phyloP scores from a whole-genome alignment of 2,329 filamentous ascomycete species.

The Aspergillus pseudoterreus region DNA sequence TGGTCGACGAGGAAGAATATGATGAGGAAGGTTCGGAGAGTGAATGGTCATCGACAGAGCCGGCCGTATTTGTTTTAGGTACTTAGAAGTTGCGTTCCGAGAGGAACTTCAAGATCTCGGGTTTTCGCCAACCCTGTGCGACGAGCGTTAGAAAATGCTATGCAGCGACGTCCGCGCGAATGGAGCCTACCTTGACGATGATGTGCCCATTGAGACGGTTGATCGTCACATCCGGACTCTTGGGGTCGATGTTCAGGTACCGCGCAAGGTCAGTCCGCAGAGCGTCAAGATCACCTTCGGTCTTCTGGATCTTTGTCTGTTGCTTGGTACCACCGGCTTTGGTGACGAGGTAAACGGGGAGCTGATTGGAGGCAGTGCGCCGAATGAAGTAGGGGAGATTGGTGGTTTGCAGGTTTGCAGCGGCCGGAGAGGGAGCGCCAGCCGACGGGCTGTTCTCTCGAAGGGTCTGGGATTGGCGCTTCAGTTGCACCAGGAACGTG shows the following conservation, averaged over 20 bases:
- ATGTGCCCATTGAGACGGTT: constrained; percentile 69
- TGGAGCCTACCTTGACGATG: constrained; percentile 61
- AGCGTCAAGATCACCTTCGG: constrained; percentile 66
- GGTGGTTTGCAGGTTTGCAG: constrained; percentile 32
- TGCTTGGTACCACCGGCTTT: constrained; percentile 74
- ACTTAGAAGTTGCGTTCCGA: constrained; percentile 42
- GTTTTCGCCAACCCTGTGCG: constrained; percentile 48
- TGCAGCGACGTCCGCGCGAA: not conserved
- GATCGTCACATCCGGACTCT: constrained; percentile 43
- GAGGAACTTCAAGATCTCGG: constrained; percentile 48
- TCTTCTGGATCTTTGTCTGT: constrained; percentile 71
- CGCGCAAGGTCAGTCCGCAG: constrained; percentile 62
- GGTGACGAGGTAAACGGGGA: constrained; percentile 71
- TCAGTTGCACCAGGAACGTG: constrained; percentile 36
- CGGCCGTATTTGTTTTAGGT: not conserved
- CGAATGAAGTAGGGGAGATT: constrained; percentile 66
- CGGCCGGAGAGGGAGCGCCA: constrained; percentile 22
- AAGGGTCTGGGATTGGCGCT: constrained; percentile 33
- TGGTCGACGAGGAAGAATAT: constrained; percentile 1
- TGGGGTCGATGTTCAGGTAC: constrained; percentile 53
- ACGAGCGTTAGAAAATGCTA: constrained; percentile 6
- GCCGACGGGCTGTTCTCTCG: constrained; percentile 23
- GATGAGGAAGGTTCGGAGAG: not conserved
- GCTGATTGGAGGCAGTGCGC: constrained; percentile 65
- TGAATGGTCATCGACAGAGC: constrained; percentile 1